Evolutionary conservation across 179 eudicot genomes (phyloP), one percentile per base, ranked within the genome.

Genomic region (Carnegiea gigantea): DNA sequence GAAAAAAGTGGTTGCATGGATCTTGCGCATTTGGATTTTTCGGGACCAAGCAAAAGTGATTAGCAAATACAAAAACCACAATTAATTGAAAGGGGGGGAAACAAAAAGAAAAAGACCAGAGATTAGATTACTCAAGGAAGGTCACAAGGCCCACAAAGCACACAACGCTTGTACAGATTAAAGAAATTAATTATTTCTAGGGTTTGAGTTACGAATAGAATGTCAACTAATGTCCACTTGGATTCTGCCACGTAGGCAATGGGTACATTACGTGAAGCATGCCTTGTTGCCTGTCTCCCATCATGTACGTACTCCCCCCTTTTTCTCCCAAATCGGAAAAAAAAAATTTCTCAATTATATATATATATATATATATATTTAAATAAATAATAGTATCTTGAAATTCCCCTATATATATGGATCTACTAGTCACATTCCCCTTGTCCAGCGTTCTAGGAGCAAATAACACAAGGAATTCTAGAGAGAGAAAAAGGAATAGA

Each of bases 401-500:
- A 48, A 81, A 76, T 51, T 51, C 70, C 40, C 46, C 79, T 85
- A 82, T 85, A 85, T 78, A 82, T 79, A 84, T 82, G 73, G 83
- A 82, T 76, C 89, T 72, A 26, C 60, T 4, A 11, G 6, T 11
- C 49, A 54, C 68, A 57, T 57, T 59, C 68, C 15, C 46, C 28
- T 26, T 82, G 28, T 57, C 62, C 82, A 46, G 51, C 38, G n/a
- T 71, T 75, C 36, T 79, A 76, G 70, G 60, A 18, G 21, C 30
- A 60, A 60, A 38, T 12, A 60, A 79, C 4, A 73, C 14, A 33
- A 78, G 53, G 18, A 18, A 51, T 7, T 46, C n/a, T 13, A 38
- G 44, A 43, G 23, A 68, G 33, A 65, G 17, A 6, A 38, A 60
- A n/a, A 71, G 54, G 43, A 20, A 76, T 72, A 79, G 2, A 81